A percentile compares a stretch with the other conserved stretches of the same genome.
phyloP scores from a whole-genome alignment of 495 filamentous ascomycete genomes.

The Elaphomyces granulatus region DNA sequence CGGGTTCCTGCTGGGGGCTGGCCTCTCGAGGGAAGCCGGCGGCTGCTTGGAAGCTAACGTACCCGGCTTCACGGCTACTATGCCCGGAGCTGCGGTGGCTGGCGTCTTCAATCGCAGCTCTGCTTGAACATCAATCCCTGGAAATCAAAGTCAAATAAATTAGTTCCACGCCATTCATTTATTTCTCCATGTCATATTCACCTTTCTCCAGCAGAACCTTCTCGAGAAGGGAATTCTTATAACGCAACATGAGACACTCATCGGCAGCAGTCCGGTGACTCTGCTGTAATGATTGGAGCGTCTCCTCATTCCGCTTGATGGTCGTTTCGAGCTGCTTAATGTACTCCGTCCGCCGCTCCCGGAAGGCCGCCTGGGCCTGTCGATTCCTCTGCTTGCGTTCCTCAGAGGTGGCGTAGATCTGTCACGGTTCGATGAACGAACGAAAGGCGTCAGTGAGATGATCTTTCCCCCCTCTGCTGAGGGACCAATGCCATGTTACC shows the following conservation, averaged over 20 bases:
- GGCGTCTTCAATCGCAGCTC: conserved; percentile 83
- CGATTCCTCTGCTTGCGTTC: conserved; percentile 96
- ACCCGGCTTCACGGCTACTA: conserved; percentile 47
- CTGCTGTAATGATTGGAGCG: conserved; percentile 77
- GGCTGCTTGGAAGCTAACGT: conserved; percentile 27
- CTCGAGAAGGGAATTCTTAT: conserved; percentile 95
- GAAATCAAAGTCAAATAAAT: no score
- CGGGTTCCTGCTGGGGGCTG: conserved; percentile 54
- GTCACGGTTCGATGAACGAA: conserved; percentile 1
- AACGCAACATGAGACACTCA: conserved; percentile 94
- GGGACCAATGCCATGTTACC: conserved; percentile 5
- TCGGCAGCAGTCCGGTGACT: conserved; percentile 91
- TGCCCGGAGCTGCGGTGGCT: conserved; percentile 47
- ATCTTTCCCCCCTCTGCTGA: no score
- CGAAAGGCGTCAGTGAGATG: conserved; percentile 9
- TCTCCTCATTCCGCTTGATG: conserved; percentile 94
- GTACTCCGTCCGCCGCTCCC: conserved; percentile 93
- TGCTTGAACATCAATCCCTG: conserved; percentile 94
- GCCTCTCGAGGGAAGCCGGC: conserved; percentile 56
- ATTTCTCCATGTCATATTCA: conserved; percentile 20
- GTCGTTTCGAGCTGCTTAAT: conserved; percentile 98
- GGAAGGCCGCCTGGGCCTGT: conserved; percentile 93
- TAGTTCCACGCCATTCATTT: no score
- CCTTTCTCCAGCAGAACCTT: conserved; percentile 93
- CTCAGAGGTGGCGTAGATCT: conserved; percentile 98